Base-by-base conservation (phyloP, 805 yeast genomes). In the Candida rishiriensis region DNA sequence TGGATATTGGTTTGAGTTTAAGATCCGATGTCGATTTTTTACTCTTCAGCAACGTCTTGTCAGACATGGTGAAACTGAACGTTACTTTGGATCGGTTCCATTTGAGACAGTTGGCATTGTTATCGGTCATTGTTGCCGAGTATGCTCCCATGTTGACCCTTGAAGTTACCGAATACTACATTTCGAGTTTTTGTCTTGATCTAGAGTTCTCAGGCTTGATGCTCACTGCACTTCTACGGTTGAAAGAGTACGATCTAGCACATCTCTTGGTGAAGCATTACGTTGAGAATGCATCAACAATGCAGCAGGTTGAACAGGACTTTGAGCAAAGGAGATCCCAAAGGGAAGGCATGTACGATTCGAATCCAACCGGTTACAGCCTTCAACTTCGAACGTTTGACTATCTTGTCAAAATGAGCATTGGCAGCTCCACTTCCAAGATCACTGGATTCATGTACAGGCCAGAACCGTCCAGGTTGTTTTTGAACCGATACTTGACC, bases 281-380 rank as follows among this genome's bases (percentile, higher is more conserved):
- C 31, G 13, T 38, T 15, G 30, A 30, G 33, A 30, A 12, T 13
- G 14, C 33, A 30, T n/a, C 33, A 30, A n/a, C 13, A 12, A 12
- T 28, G 28, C 14, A 16, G 18, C 15, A 10, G 3, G n/a, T 16
- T 18, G 10, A 12, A 11, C 10, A n/a, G 21, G n/a, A 36, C 10
- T 5, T 8, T n/a, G 18, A 30, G 6, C 4, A 16, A 10, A 29
- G 28, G 33, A 18, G 31, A 13, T 30, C 7, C 11, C 34, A 38
- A 29, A 38, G 40, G 30, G 40, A 38, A 18, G 16, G 11, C 28
- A 10, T 38, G 26, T 38, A 38, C 15, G 40, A 38, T 12, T 17
- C 17, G 11, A 17, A 38, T 16, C 26, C 30, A 6, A 34, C 28
- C 12, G 29, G 18, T 11, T 38, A 38, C 28, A 28, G 15, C 7